A percentile compares a stretch with the other conserved stretches of the same genome.
These are phyloP conservation scores for Gracilariopsis chorda DNA, from an alignment of 23 red algal genomes.

Conservation along the genomic window DNA sequence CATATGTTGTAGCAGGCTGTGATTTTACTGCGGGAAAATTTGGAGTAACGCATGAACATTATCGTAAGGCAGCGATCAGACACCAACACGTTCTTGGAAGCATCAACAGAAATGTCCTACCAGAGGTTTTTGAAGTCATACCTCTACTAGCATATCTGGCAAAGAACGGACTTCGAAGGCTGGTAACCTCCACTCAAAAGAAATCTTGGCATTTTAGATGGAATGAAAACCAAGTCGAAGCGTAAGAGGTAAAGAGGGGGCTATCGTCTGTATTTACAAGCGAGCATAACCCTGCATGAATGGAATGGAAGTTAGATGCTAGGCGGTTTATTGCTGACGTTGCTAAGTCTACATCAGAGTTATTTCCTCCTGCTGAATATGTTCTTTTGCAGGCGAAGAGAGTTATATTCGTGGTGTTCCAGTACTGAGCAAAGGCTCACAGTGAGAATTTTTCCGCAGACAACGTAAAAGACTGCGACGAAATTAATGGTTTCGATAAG, in stretches of 20 bases:
- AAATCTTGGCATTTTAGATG: too few relatives aligned
- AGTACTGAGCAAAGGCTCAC: neutral
- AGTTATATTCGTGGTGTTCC: neutral
- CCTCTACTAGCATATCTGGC: neutral
- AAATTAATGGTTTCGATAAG: neutral
- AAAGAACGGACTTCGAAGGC: neutral
- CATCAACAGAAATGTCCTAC: neutral
- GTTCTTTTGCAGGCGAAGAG: neutral
- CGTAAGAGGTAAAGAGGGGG: too few relatives aligned
- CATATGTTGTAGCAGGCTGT: neutral
- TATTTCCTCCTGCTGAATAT: neutral
- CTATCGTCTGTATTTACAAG: neutral
- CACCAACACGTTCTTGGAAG: neutral
- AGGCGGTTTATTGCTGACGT: neutral
- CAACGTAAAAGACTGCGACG: neutral
- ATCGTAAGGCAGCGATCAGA: neutral
- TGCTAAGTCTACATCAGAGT: neutral
- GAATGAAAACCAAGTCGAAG: too few relatives aligned
- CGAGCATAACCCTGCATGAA: neutral
- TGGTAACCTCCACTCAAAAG: neutral
- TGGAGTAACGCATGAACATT: neutral
- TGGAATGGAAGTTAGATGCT: neutral
- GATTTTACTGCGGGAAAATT: neutral
- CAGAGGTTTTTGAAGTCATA: neutral
- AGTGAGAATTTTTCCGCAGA: neutral